Conservation (phyloP, 2,329 filamentous ascomycete genomes). For the Bimuria novae-zelandiae region DNA sequence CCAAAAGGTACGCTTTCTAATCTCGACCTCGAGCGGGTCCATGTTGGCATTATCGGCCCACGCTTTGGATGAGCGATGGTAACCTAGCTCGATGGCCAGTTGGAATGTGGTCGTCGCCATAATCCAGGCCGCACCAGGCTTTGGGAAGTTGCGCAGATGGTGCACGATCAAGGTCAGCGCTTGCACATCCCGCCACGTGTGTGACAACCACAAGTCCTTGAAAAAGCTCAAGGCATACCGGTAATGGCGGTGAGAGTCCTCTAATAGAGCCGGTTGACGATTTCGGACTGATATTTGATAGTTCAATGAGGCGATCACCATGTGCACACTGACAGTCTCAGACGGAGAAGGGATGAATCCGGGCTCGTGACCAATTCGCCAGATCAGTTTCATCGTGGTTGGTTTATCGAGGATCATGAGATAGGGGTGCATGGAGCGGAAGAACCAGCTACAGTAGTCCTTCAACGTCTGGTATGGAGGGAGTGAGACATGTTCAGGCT, state of each 20-base stretch:
- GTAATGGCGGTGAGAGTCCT: slow-evolving; percentile 76
- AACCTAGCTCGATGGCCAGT: slow-evolving; percentile 73
- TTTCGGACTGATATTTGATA: slow-evolving; percentile 79
- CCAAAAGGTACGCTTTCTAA: slow-evolving; percentile 82
- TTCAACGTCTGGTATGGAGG: slow-evolving; percentile 68
- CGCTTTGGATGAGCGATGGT: slow-evolving; percentile 72
- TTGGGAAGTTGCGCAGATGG: slow-evolving; percentile 77
- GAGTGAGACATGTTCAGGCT: slow-evolving; percentile 60
- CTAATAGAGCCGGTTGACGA: slow-evolving; percentile 57
- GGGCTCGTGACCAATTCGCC: slow-evolving; percentile 74
- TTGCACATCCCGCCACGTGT: slow-evolving; percentile 70
- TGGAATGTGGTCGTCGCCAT: slow-evolving; percentile 68
- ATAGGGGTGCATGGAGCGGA: slow-evolving; percentile 72
- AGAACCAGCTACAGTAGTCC: slow-evolving; percentile 75
- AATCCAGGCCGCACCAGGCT: slow-evolving; percentile 74
- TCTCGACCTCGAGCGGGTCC: slow-evolving; percentile 69
- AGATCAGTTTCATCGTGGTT: slow-evolving; percentile 72
- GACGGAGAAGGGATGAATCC: slow-evolving; percentile 64
- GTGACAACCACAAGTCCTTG: slow-evolving; percentile 65
- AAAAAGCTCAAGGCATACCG: slow-evolving; percentile 74
- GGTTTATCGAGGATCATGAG: slow-evolving; percentile 78
- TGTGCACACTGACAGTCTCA: slow-evolving; percentile 73
- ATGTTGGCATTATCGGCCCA: slow-evolving; percentile 53
- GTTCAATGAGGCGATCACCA: slow-evolving; percentile 78
- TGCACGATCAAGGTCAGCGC: slow-evolving; percentile 72